Evolutionary conservation across 2,329 filamentous ascomycete species (phyloP).

Genomic region (Ophiognomonia clavigignenti-juglandacearum): DNA sequence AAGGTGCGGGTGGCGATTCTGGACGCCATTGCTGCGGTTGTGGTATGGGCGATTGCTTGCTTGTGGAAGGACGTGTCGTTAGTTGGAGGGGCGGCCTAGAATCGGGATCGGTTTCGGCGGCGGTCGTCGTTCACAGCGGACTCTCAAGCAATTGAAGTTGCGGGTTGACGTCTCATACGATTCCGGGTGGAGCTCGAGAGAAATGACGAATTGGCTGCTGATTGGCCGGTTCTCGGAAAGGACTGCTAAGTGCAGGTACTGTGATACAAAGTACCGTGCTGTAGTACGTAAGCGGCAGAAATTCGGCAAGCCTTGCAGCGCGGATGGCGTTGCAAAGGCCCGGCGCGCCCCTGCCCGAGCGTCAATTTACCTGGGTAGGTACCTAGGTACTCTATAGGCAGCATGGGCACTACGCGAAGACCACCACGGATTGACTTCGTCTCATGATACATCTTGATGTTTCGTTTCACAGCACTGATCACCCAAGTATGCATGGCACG

Average conservation of each 20-base stretch:
- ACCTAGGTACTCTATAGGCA: not conserved
- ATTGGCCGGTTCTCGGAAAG: not conserved
- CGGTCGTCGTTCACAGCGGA: no score
- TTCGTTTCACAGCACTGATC: not conserved
- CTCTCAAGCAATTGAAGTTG: no score
- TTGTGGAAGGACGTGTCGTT: not conserved
- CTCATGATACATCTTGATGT: not conserved
- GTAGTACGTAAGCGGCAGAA: not conserved
- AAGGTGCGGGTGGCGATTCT: conserved; percentile 52
- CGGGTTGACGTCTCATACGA: no score
- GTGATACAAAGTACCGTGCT: not conserved
- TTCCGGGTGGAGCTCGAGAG: no score
- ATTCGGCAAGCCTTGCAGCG: not conserved
- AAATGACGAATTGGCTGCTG: not conserved
- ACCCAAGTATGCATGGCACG: no score
- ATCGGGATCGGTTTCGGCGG: no score
- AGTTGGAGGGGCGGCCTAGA: no score
- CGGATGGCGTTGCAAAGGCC: no score
- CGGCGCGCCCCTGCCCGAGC: not conserved
- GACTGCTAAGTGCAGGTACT: not conserved
- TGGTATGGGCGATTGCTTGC: not conserved
- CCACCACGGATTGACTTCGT: not conserved
- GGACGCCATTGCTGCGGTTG: conserved; percentile 47
- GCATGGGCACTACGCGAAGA: not conserved
- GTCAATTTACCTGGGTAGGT: no score